Percentiles rank a stretch among this genome's conserved stretches.
phyloP scores from a whole-genome alignment of 768 basidiomycete species.

The Serendipita vermifera region DNA sequence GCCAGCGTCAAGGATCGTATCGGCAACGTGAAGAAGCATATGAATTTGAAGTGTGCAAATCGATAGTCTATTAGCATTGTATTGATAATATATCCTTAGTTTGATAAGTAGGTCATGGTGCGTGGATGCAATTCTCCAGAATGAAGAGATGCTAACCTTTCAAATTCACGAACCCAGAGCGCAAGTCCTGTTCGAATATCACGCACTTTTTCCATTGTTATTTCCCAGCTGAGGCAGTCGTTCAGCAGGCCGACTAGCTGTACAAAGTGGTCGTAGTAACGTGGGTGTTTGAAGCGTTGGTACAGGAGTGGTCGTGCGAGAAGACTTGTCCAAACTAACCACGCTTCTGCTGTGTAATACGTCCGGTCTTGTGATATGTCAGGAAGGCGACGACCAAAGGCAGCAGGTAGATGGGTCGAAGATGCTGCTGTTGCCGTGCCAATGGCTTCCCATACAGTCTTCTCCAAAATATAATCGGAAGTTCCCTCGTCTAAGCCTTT shows the following conservation, averaged over 20 bases:
- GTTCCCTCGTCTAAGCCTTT: constrained; percentile 27
- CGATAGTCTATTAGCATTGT: constrained; percentile 19
- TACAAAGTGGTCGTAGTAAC: constrained; percentile 34
- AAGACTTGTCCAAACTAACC: constrained; percentile 30
- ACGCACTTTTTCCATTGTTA: constrained; percentile 21
- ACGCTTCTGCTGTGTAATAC: constrained; percentile 28
- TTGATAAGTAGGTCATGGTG: background rate
- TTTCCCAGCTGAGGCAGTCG: constrained; percentile 27
- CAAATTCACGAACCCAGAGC: constrained; percentile 29
- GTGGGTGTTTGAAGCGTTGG: constrained; percentile 21
- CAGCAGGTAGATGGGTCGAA: constrained; percentile 28
- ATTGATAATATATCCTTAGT: constrained; percentile 25
- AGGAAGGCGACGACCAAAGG: constrained; percentile 25
- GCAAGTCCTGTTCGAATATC: constrained; percentile 23
- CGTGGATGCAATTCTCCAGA: too few species aligned
- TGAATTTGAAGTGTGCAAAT: constrained; percentile 26
- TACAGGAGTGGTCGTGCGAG: constrained; percentile 29
- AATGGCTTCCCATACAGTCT: constrained; percentile 31
- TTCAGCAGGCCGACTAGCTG: constrained; percentile 28
- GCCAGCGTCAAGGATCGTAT: constrained; percentile 23
- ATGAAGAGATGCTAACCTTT: constrained; percentile 23
- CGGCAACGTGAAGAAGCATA: constrained; percentile 24
- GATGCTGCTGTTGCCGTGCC: constrained; percentile 25
- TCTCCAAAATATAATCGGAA: constrained; percentile 22
- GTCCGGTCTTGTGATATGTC: constrained; percentile 22